Evolutionary conservation across 2,329 filamentous ascomycete genomes (phyloP).

Genomic region (Raffaelea albimanens): DNA sequence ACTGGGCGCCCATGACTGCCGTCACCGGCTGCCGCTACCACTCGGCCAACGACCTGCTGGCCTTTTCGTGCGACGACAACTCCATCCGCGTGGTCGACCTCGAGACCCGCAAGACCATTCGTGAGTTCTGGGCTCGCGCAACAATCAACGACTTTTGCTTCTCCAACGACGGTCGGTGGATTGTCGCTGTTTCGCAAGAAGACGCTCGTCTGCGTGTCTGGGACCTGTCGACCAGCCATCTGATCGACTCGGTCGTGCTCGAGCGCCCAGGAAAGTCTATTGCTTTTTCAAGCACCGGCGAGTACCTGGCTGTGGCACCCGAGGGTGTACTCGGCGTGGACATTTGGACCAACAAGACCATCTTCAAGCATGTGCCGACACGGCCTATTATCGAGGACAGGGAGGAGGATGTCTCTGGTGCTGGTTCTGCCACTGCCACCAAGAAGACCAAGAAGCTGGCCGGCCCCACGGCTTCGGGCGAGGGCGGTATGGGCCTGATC

Average conservation of each 20-base stretch:
- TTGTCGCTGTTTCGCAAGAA: constrained; percentile 79
- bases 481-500: constrained; percentile 66
- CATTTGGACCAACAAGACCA: constrained; percentile 87
- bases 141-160: constrained; percentile 74
- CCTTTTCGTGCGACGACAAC: constrained; percentile 79
- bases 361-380: constrained; percentile 84
- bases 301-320: constrained; percentile 86
- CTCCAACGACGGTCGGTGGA: constrained; percentile 88
- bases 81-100: constrained; percentile 85
- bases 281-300: constrained; percentile 80
- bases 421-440: too few relatives aligned
- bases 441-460: constrained; percentile 28
- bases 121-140: constrained; percentile 77
- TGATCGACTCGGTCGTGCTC: constrained; percentile 84
- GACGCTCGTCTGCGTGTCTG: constrained; percentile 75
- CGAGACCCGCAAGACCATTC: constrained; percentile 79
- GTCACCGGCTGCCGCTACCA: constrained; percentile 76
- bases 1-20: constrained; percentile 70
- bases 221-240: constrained; percentile 90
- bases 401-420: constrained; percentile 29
- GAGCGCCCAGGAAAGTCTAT: constrained; percentile 72
- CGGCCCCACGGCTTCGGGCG: constrained; percentile 70
- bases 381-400: constrained; percentile 73
- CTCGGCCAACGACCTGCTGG: constrained; percentile 72
- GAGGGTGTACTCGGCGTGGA: constrained; percentile 79